These are phyloP conservation scores for Fusarium sarcochroum DNA, from an alignment of 2,329 filamentous ascomycete species.

Conservation along the genomic window DNA sequence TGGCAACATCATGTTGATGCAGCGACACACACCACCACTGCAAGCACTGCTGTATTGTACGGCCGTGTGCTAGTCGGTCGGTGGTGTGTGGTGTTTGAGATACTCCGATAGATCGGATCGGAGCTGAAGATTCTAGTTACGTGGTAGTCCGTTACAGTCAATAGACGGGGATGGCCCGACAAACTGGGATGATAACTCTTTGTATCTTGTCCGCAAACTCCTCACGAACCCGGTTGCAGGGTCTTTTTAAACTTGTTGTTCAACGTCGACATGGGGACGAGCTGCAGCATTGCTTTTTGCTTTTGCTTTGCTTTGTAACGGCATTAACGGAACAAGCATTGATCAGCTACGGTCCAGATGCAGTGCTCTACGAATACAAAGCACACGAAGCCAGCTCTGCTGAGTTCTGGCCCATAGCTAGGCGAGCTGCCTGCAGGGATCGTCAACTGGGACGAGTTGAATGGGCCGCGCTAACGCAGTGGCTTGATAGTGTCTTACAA, in stretches of 20 bases:
- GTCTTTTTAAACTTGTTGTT: background rate
- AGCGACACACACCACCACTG: constrained; percentile 25
- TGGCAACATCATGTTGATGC: constrained; percentile 26
- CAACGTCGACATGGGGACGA: background rate
- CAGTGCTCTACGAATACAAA: constrained; percentile 28
- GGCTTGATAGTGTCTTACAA: constrained; percentile 47
- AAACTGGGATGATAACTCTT: constrained; percentile 12
- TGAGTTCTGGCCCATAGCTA: constrained; percentile 15
- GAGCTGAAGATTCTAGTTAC: constrained; percentile 22
- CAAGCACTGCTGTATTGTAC: constrained; percentile 25
- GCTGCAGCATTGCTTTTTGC: background rate
- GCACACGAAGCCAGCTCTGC: constrained; percentile 38
- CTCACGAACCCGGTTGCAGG: constrained; percentile 15
- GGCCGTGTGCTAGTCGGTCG: constrained; percentile 5
- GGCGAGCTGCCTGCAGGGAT: constrained; percentile 43
- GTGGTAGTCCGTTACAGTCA: background rate
- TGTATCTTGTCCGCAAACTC: constrained; percentile 10
- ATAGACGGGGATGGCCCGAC: constrained; percentile 6
- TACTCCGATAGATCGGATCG: constrained; percentile 39
- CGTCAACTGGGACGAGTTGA: constrained; percentile 20
- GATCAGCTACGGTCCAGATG: constrained; percentile 19
- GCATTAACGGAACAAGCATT: constrained; percentile 7
- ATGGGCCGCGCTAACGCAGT: constrained; percentile 42
- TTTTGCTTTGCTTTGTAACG: background rate
- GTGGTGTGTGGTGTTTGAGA: constrained; percentile 26